phyloP scores from a whole-genome alignment of 176 grass and related monocot species.

The Oryza longistaminata region DNA sequence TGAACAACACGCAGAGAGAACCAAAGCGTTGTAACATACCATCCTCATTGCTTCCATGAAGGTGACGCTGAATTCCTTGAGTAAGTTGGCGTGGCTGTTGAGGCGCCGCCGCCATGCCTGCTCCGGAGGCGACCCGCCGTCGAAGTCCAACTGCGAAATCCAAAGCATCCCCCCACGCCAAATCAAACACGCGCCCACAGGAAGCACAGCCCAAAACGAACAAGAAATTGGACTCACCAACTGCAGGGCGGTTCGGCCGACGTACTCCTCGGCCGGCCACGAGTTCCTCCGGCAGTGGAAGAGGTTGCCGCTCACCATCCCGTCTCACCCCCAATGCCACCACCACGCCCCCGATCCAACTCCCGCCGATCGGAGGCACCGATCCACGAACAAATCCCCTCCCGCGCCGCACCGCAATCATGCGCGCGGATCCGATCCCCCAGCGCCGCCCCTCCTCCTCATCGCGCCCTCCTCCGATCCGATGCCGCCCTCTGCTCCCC shows the following conservation, averaged over 20 bases:
- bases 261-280: slow-evolving; percentile 95
- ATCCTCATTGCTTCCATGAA: slow-evolving; percentile 99
- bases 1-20: not conserved
- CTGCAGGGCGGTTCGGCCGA: slow-evolving; percentile 61
- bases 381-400: slow-evolving; percentile 23
- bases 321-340: slow-evolving; percentile 17
- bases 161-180: not conserved
- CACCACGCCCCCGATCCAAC: not conserved
- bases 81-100: slow-evolving; percentile 88
- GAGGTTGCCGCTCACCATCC: slow-evolving; percentile 84
- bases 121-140: slow-evolving; percentile 82
- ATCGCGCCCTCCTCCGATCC: not conserved
- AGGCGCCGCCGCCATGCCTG: slow-evolving; percentile 88
- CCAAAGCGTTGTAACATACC: slow-evolving; percentile 45
- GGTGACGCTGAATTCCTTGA: slow-evolving; percentile 98
- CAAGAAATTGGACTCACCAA: slow-evolving; percentile 51
- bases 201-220: not conserved
- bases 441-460: not conserved
- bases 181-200: not conserved
- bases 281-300: slow-evolving; percentile 87
- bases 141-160: slow-evolving; percentile 83
- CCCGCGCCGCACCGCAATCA: slow-evolving; percentile 3
- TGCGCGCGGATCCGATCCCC: not conserved
- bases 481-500: not conserved
- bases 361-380: slow-evolving; percentile 4